A percentile compares a stretch with the other conserved stretches of the same genome.
Evolutionary conservation across 768 basidiomycete genomes (phyloP).

Genomic region (Russula earlei): DNA sequence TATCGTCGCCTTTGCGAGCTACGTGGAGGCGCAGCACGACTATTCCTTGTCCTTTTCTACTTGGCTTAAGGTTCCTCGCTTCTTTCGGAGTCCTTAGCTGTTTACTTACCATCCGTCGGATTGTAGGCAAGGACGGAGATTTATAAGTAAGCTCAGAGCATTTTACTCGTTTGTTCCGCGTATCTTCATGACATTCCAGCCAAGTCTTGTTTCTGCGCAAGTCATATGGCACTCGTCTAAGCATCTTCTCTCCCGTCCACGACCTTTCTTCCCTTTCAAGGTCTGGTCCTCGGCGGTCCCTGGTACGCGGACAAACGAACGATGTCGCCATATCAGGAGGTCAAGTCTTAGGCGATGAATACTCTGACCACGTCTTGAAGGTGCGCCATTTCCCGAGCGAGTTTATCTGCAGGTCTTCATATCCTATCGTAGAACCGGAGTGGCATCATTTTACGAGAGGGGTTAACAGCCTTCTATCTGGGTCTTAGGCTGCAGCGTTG

Average conservation of each 20-base stretch:
- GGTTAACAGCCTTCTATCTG: conserved; percentile 36
- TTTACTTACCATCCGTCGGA: neutral
- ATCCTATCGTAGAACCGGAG: conserved; percentile 56
- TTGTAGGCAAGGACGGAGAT: conserved; percentile 73
- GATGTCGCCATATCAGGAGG: conserved; percentile 71
- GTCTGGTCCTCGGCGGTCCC: conserved; percentile 47
- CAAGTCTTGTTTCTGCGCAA: conserved; percentile 83
- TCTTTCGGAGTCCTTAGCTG: neutral
- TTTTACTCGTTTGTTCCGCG: neutral
- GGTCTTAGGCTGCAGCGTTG: neutral
- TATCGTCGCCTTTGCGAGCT: conserved; percentile 87
- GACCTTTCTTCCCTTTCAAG: conserved; percentile 80
- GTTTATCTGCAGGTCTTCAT: neutral
- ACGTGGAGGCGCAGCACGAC: conserved; percentile 54
- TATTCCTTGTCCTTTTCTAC: conserved; percentile 64
- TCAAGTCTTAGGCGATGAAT: conserved; percentile 88
- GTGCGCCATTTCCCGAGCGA: conserved; percentile 30
- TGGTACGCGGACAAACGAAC: conserved; percentile 61
- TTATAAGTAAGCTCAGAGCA: conserved; percentile 61
- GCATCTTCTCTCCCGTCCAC: conserved; percentile 85
- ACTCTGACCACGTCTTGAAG: conserved; percentile 88
- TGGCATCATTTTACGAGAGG: conserved; percentile 88
- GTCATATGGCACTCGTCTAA: conserved; percentile 68
- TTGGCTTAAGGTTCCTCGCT: conserved; percentile 66
- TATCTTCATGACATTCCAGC: conserved; percentile 31